Percentiles rank a stretch among this genome's conserved stretches.
These are phyloP conservation scores for Styphnolobium japonicum DNA, from an alignment of 306 rosid genomes.

Conservation along the genomic window DNA sequence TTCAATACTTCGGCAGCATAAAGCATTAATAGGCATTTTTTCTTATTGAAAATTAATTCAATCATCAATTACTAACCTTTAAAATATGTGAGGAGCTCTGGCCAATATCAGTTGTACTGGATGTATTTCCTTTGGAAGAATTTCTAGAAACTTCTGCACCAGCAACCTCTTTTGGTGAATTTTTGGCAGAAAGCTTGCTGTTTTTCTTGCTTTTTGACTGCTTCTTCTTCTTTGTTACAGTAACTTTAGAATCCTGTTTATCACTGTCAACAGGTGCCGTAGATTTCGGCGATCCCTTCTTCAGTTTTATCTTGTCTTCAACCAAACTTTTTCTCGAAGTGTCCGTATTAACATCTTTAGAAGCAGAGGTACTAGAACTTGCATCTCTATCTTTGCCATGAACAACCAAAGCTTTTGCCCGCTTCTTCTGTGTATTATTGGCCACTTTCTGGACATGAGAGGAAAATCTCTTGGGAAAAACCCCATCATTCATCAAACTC, in stretches of 20 bases:
- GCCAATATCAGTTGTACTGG: constrained; percentile 20
- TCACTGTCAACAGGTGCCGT: constrained; percentile 9
- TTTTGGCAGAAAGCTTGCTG: constrained; percentile 26
- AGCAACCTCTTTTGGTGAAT: constrained; percentile 27
- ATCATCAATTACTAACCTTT: constrained; percentile 47
- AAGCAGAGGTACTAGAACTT: constrained; percentile 20
- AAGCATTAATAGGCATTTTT: not conserved
- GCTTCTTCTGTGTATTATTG: constrained; percentile 33
- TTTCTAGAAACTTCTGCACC: constrained; percentile 29
- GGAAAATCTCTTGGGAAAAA: constrained; percentile 43
- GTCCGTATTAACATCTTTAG: constrained; percentile 25
- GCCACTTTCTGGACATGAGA: constrained; percentile 32
- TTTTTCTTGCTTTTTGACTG: constrained; percentile 46
- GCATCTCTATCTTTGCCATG: constrained; percentile 27
- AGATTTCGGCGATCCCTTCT: constrained; percentile 1
- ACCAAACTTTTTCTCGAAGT: constrained; percentile 24
- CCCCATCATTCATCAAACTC: constrained; percentile 28
- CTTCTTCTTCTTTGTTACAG: constrained; percentile 39
- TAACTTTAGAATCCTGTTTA: constrained; percentile 33
- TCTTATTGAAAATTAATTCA: not conserved
- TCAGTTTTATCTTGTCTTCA: constrained; percentile 26
- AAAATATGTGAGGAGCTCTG: constrained; percentile 4
- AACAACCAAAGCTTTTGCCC: constrained; percentile 33
- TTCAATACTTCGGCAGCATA: constrained; percentile 24
- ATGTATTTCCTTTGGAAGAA: constrained; percentile 41